Evolutionary conservation across 2,329 filamentous ascomycete species (phyloP), one percentile per base, ranked within the genome.

Genomic region (Aspergillus latus): DNA sequence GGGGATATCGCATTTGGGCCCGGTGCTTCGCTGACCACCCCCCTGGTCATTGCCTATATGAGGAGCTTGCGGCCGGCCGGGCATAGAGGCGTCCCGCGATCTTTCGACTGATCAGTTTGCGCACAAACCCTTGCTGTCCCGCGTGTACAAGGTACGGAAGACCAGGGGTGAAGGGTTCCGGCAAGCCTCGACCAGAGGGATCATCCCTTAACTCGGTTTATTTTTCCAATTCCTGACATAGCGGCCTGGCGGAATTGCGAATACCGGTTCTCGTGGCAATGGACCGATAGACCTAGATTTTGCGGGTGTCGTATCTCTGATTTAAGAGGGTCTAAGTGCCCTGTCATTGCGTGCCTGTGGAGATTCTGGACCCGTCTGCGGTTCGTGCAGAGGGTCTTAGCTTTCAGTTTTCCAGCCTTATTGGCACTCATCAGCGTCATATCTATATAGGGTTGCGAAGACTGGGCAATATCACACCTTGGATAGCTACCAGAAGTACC

Each of bases 121-220:
- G 40, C 49, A 52, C 49, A 45, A 11, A 26, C 49, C 40, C 29
- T 43, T 36, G 29, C 42, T 40, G 40, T 40, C 46, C 52, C 30
- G 13, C 46, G n/a, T n/a, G 43, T 28, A 50, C 48, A 56, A 56
- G 52, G 48, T 47, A 56, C 48, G 39, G 36, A 46, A 44, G 13
- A 15, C 39, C n/a, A 44, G 30, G 49, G 39, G 16, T 26, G 21
- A 21, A 21, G 21, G 21, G 10, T 30, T 49, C 34, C 40, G 47
- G 21, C 26, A 37, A 32, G 30, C 21, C 46, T 36, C 26, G 46
- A 26, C 29, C 8, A 8, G 16, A n/a, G 8, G 2, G n/a, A 16
- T 26, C 11, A 10, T 42, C 26, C 37, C 36, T 5, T 11, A 15
- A 39, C 50, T 52, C 50, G 50, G 40, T 37, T n/a, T 15, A 30